These are phyloP conservation scores for Beauveria brongniartii DNA, from an alignment of 2,329 filamentous ascomycete genomes.

Conservation along the genomic window DNA sequence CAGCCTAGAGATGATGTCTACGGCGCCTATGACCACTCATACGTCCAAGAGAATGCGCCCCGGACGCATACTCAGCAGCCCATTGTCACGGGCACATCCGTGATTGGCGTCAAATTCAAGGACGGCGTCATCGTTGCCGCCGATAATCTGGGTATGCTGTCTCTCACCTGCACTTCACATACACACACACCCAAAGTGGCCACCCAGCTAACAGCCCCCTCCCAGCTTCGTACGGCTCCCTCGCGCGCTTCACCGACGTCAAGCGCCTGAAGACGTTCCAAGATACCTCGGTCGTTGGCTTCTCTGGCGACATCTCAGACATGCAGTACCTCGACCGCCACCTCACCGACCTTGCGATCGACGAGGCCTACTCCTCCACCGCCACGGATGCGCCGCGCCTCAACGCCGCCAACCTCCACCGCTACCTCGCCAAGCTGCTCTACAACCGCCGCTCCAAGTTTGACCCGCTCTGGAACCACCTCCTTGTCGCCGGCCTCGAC, in stretches of 20 bases:
- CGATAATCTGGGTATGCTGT: slow-evolving; percentile 76
- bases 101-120: slow-evolving; percentile 91
- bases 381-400: slow-evolving; percentile 38
- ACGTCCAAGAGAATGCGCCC: slow-evolving; percentile 63
- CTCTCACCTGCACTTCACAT: not conserved
- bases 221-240: slow-evolving; percentile 90
- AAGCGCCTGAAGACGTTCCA: slow-evolving; percentile 91
- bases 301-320: slow-evolving; percentile 94
- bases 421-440: slow-evolving; percentile 90
- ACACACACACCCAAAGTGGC: not conserved
- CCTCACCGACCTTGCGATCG: slow-evolving; percentile 76
- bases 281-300: slow-evolving; percentile 75
- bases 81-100: slow-evolving; percentile 93
- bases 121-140: slow-evolving; percentile 94
- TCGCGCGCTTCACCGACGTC: slow-evolving; percentile 92
- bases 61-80: slow-evolving; percentile 86
- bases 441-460: slow-evolving; percentile 93
- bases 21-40: slow-evolving; percentile 82
- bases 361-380: slow-evolving; percentile 67
- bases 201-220: not conserved
- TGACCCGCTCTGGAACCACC: slow-evolving; percentile 94
- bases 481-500: slow-evolving; percentile 85
- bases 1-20: slow-evolving; percentile 97
- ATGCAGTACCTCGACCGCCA: slow-evolving; percentile 98
- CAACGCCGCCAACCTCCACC: slow-evolving; percentile 90